These are phyloP conservation scores for Hamiltosporidium magnivora DNA, from an alignment of 371 early-diverging fungal species.

Conservation along the genomic window DNA sequence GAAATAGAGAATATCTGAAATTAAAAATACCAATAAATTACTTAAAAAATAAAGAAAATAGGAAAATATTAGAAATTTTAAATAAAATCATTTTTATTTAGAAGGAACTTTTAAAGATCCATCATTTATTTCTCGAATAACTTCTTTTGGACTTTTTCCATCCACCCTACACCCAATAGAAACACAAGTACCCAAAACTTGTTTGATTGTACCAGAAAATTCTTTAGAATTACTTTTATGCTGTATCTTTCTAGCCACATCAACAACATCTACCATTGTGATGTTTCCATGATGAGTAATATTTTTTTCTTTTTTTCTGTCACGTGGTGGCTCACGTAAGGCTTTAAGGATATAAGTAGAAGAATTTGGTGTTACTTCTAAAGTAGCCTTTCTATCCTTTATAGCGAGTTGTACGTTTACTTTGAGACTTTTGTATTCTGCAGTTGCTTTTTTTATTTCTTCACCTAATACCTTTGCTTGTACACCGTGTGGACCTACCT, in stretches of 20 bases:
- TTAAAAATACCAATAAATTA: too few species aligned
- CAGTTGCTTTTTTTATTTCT: conserved; percentile 97
- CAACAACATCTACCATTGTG: conserved; percentile 67
- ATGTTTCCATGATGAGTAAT: conserved; percentile 56
- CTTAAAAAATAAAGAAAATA: neutral
- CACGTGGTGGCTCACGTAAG: conserved; percentile 91
- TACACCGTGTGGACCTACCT: conserved; percentile 97
- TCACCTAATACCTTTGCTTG: conserved; percentile 99
- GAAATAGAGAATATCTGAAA: too few species aligned
- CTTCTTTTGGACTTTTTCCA: conserved; percentile 69
- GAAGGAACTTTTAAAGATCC: conserved; percentile 75
- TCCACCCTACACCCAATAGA: conserved; percentile 89
- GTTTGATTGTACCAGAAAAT: conserved; percentile 81
- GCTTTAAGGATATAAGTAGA: conserved; percentile 91
- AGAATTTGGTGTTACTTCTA: conserved; percentile 87
- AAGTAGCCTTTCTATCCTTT: conserved; percentile 96
- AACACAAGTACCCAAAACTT: conserved; percentile 87
- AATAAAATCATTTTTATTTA: conserved; percentile 32
- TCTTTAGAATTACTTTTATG: conserved; percentile 74
- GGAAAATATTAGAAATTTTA: neutral
- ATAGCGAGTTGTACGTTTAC: conserved; percentile 91
- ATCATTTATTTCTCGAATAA: conserved; percentile 61
- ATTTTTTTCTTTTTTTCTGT: conserved; percentile 99
- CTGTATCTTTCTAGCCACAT: conserved; percentile 85
- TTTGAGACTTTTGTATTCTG: conserved; percentile 92